Conservation (phyloP, 495 filamentous ascomycete species). For the Halenospora varia region DNA sequence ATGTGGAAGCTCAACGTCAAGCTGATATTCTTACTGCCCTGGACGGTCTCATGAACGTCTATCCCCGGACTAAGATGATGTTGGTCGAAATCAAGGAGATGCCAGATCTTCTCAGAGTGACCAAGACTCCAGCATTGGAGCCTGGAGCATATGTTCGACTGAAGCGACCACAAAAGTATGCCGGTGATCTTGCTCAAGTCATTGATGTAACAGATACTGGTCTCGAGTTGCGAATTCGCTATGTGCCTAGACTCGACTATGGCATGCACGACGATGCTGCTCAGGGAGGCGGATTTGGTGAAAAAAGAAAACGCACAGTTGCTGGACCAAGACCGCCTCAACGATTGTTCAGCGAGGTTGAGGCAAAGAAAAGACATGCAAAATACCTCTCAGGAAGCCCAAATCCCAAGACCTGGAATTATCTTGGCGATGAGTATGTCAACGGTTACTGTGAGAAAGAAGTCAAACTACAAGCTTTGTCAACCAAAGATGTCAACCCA, state of each 20-base stretch:
- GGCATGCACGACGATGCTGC: conserved; percentile 75
- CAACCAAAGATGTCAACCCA: conserved; percentile 85
- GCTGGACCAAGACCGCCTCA: conserved; percentile 73
- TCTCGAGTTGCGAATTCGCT: conserved; percentile 75
- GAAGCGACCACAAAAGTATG: conserved; percentile 73
- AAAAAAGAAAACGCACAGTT: conserved; percentile 72
- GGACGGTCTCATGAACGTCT: conserved; percentile 80
- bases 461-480: conserved; percentile 80
- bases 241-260: conserved; percentile 91
- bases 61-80: conserved; percentile 75
- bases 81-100: conserved; percentile 96
- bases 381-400: conserved; percentile 63
- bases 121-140: conserved; percentile 79
- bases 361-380: conserved; percentile 83
- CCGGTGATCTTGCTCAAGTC: conserved; percentile 87
- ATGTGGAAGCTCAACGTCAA: conserved; percentile 84
- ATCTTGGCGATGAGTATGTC: conserved; percentile 80
- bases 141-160: conserved; percentile 91
- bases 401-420: conserved; percentile 71
- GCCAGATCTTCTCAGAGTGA: conserved; percentile 88
- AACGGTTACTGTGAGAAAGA: conserved; percentile 94
- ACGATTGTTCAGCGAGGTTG: conserved; percentile 86
- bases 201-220: conserved; percentile 92
- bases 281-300: conserved; percentile 40
- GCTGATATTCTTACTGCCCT: conserved; percentile 78